Conservation (phyloP, 345 rosid species). For the Erucastrum elatum region DNA sequence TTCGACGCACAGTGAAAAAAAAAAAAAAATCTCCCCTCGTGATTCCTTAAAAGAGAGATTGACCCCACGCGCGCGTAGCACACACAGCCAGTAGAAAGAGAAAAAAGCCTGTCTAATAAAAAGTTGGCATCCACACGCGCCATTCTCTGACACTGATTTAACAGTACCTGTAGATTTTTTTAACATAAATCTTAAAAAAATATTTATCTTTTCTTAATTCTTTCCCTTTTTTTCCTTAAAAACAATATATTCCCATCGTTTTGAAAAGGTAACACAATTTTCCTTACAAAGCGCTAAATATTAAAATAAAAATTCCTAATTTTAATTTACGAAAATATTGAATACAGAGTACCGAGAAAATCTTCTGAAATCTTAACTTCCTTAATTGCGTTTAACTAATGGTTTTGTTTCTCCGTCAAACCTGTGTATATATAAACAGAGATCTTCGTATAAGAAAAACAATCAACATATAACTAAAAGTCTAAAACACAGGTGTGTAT, state of each 20-base stretch:
- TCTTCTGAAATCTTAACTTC: slow-evolving; percentile 13
- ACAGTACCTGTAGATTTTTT: slow-evolving; percentile 33
- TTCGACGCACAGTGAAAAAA: slow-evolving; percentile 1
- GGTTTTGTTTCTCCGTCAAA: slow-evolving; percentile 6
- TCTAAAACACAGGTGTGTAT: slow-evolving; percentile 8
- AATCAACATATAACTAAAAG: slow-evolving; percentile 6
- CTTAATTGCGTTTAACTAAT: background rate
- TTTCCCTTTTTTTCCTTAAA: slow-evolving; percentile 1
- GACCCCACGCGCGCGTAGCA: slow-evolving; percentile 23
- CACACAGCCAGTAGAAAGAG: background rate
- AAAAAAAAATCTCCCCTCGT: background rate
- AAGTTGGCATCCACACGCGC: slow-evolving; percentile 34
- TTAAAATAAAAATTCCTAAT: background rate
- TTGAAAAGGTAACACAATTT: slow-evolving; percentile 15
- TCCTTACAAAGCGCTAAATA: background rate
- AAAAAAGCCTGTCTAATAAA: slow-evolving; percentile 5
- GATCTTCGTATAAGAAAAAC: slow-evolving; percentile 1
- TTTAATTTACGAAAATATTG: background rate
- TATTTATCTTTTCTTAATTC: background rate
- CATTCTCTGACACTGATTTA: slow-evolving; percentile 38
- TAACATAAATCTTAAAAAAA: background rate
- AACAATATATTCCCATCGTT: slow-evolving; percentile 28
- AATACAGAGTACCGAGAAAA: slow-evolving; percentile 10
- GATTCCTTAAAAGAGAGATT: background rate
- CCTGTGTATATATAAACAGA: background rate